Base-by-base conservation (phyloP, 352 stramenopile species). In the Globisporangium polare region DNA sequence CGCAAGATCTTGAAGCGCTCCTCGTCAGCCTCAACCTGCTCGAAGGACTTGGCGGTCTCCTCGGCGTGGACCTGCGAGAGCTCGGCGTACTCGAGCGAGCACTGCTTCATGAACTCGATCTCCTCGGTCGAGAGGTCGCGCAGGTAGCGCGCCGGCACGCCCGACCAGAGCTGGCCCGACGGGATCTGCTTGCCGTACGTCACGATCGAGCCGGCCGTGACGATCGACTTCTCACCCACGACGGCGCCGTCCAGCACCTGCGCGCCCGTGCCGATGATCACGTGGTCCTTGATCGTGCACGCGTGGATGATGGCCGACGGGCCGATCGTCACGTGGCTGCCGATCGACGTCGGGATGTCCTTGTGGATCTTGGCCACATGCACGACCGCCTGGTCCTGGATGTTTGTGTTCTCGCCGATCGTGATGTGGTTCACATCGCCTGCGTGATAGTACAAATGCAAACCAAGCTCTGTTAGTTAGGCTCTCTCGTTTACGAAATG, bases 321-420 rank as follows among this genome's bases (percentile, higher is more conserved):
- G 55, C 91, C 92, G 54, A 98, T 84, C 20, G 83, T 95, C 60
- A 98, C 92, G 71, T 97, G 89, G 78, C 69, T 94, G 43, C 93
- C 92, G 64, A 98, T 97, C 56, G 86, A 87, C 39, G 90, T 97
- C 39, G 89, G 88, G 60, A 95, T 88, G 67, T 97, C 85, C 59
- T 90, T 80, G 67, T 90, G 82, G 67, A 97, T 95, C 75, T 98
- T 98, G 63, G 94, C 86, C 67, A 97, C 92, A 67, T 97, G 91
- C 53, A 98, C 77, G n/a, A 98, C 85, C 5, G 87, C 92, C 69
- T 95, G 83, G 72, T 98, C 93, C 67, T 96, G 88, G 57, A 98
- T 94, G 73, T 91, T 96, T 71, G 88, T 95, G 78, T 97, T 90
- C 42, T 95, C 83, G 39, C 95, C 96, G 73, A 99, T 98, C 7